These are phyloP conservation scores for Aaosphaeria pasadenensis DNA, from an alignment of 2,329 filamentous ascomycete species.

Conservation along the genomic window DNA sequence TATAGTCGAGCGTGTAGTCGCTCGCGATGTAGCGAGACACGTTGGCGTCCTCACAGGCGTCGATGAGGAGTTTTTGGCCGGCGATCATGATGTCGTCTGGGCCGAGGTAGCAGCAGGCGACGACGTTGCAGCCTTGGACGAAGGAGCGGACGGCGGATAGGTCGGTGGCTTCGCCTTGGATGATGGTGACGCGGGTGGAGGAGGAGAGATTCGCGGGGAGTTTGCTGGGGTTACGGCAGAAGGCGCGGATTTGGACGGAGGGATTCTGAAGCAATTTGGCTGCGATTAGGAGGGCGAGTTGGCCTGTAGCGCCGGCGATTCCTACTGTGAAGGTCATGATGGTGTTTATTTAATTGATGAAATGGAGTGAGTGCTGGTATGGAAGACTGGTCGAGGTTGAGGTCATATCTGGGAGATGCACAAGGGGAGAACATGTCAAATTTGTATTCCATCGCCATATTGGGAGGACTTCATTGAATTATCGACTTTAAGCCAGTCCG, in stretches of 20 bases:
- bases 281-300: slow-evolving; percentile 29
- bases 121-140: slow-evolving; percentile 30
- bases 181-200: slow-evolving; percentile 12
- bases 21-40: slow-evolving; percentile 42
- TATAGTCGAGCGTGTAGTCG: slow-evolving; percentile 43
- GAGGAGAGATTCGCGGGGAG: slow-evolving; percentile 11
- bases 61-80: slow-evolving; percentile 43
- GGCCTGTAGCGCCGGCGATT: slow-evolving; percentile 34
- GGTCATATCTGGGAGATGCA: too few relatives aligned
- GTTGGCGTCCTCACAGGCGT: slow-evolving; percentile 33
- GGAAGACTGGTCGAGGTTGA: too few relatives aligned
- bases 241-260: slow-evolving; percentile 22
- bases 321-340: slow-evolving; percentile 11
- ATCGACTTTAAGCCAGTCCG: too few relatives aligned
- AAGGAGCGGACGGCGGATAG: slow-evolving; percentile 19
- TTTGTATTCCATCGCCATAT: too few relatives aligned
- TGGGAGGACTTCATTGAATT: too few relatives aligned
- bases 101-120: slow-evolving; percentile 43
- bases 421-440: too few relatives aligned
- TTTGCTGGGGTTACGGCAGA: slow-evolving; percentile 25
- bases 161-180: slow-evolving; percentile 25
- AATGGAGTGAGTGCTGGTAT: too few relatives aligned
- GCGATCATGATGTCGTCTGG: slow-evolving; percentile 39
- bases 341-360: too few relatives aligned
- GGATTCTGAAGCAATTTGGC: slow-evolving; percentile 25